Conservation (phyloP, 2,329 filamentous ascomycete species). For the Domatiomyces catenatus region DNA sequence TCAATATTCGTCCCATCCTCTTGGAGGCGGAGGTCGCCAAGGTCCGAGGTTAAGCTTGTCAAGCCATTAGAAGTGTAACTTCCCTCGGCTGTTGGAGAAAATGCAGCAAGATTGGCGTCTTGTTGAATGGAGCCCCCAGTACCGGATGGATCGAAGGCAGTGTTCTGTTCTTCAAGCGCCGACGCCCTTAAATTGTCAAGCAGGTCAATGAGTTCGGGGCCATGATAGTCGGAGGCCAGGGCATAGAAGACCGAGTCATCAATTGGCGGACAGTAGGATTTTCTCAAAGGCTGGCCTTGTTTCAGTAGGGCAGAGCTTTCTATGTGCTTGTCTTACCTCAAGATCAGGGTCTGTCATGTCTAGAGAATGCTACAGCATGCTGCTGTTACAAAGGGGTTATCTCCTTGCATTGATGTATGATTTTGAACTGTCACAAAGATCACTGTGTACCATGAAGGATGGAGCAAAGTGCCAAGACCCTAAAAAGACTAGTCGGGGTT, state of each 20-base stretch:
- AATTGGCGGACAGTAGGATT: slow-evolving; percentile 57
- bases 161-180: slow-evolving; percentile 47
- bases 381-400: neutral
- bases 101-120: slow-evolving; percentile 22
- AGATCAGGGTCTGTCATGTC: neutral
- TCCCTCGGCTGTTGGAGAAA: slow-evolving; percentile 10
- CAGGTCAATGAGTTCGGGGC: slow-evolving; percentile 32
- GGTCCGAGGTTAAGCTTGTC: slow-evolving; percentile 13
- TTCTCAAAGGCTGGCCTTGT: slow-evolving; percentile 22
- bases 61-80: slow-evolving; percentile 8
- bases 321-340: neutral
- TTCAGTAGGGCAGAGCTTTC: neutral
- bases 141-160: slow-evolving; percentile 13
- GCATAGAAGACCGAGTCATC: slow-evolving; percentile 65
- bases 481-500: too few species aligned
- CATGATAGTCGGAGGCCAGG: slow-evolving; percentile 52
- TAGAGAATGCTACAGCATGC: neutral
- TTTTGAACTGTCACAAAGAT: too few species aligned
- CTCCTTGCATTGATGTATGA: neutral
- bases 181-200: slow-evolving; percentile 51
- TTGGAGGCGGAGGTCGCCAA: slow-evolving; percentile 9
- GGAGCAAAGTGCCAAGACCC: neutral
- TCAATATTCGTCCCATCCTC: neutral
- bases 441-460: neutral
- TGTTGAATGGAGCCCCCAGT: slow-evolving; percentile 14